Evolutionary conservation across 2,329 filamentous ascomycete species (phyloP).

Genomic region (Cryphonectria japonica): DNA sequence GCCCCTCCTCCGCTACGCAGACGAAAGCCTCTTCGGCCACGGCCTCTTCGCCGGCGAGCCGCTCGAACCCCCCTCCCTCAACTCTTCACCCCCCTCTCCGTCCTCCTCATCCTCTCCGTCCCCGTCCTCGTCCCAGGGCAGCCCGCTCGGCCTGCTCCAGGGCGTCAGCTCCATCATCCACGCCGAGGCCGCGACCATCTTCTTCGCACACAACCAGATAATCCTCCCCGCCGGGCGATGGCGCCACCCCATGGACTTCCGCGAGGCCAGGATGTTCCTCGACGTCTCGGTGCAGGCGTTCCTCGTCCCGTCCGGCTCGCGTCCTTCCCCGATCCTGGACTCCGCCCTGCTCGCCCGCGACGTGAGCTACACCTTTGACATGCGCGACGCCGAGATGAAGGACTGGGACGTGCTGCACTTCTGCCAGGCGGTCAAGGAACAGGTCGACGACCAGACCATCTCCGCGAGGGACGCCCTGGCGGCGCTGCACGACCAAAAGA

Average conservation of each 20-base stretch:
- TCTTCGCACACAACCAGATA: constrained; percentile 17
- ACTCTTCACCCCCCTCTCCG: background rate
- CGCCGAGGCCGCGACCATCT: constrained; percentile 14
- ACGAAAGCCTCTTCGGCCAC: background rate
- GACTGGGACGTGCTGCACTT: constrained; percentile 9
- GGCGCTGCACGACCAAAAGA: constrained; percentile 13
- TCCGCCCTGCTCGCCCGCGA: constrained; percentile 14
- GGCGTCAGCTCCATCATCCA: constrained; percentile 17
- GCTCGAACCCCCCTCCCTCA: background rate
- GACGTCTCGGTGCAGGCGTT: too few relatives aligned
- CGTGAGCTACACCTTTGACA: constrained; percentile 26
- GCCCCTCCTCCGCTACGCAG: constrained; percentile 8
- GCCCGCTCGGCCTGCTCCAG: constrained; percentile 11
- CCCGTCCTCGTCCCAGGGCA: background rate
- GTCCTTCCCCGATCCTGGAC: background rate
- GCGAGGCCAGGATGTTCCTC: background rate
- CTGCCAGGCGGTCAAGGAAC: background rate
- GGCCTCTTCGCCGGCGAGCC: background rate
- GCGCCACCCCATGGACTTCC: background rate
- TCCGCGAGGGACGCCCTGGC: background rate
- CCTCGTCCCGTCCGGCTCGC: too few relatives aligned
- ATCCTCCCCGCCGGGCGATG: constrained; percentile 10
- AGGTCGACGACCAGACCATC: background rate
- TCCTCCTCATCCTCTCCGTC: background rate
- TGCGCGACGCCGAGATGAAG: constrained; percentile 13